phyloP scores from a whole-genome alignment of 495 filamentous ascomycete species.

The Penicillium canariense region DNA sequence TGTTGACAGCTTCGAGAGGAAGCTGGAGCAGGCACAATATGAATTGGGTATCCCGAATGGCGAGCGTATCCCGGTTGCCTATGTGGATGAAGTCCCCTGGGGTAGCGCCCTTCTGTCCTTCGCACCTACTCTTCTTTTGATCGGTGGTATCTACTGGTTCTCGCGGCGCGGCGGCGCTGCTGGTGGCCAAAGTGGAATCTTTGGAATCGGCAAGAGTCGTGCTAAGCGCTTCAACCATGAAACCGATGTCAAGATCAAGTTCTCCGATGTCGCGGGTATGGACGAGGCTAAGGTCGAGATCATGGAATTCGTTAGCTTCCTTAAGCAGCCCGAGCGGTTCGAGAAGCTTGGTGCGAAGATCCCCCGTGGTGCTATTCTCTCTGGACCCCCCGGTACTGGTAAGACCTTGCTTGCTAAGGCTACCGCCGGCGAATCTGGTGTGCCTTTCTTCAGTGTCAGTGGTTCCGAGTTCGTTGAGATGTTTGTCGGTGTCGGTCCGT shows the following conservation, averaged over 20 bases:
- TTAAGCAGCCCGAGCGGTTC: constrained; percentile 86
- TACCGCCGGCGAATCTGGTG: constrained; percentile 93
- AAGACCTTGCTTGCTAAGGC: constrained; percentile 97
- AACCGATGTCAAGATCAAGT: constrained; percentile 92
- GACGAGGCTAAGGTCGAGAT: constrained; percentile 98
- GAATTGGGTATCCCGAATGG: constrained; percentile 78
- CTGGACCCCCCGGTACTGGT: constrained; percentile 95
- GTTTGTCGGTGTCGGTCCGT: constrained; percentile 98
- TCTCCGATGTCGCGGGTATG: constrained; percentile 96
- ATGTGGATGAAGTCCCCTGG: constrained; percentile 71
- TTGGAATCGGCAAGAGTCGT: constrained; percentile 91
- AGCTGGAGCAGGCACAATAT: constrained; percentile 79
- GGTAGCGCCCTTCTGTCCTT: constrained; percentile 67
- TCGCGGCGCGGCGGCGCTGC: constrained; percentile 62
- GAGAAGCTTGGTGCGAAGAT: constrained; percentile 96
- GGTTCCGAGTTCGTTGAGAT: constrained; percentile 99
- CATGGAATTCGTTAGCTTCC: constrained; percentile 98
- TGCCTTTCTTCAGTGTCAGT: constrained; percentile 97
- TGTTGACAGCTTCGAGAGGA: constrained; percentile 85
- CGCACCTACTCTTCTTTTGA: constrained; percentile 81
- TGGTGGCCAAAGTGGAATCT: constrained; percentile 75
- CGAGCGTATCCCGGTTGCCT: constrained; percentile 89
- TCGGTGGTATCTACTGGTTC: constrained; percentile 72
- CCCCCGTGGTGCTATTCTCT: constrained; percentile 91
- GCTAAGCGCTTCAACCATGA: constrained; percentile 98